Evolutionary conservation across 2,329 filamentous ascomycete genomes (phyloP), one percentile per base, ranked within the genome.

Genomic region (Epichloe sibirici): DNA sequence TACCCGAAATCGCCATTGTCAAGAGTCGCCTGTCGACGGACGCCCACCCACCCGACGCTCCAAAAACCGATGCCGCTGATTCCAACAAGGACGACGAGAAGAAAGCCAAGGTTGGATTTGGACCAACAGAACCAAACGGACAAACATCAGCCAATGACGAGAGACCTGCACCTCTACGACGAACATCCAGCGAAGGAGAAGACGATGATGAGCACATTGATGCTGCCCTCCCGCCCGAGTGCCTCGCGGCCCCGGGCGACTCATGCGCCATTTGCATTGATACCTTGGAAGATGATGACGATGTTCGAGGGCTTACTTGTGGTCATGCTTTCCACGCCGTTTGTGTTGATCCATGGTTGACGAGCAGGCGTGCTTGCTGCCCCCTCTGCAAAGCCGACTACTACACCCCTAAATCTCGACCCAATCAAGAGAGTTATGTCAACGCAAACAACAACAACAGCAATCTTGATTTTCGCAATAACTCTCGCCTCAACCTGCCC

Each of bases 301-400:
- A 98, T 65, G 84, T 98, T 48, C 88, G 93, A 59, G 93, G 93
- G 2, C 73, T 98, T 56, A 90, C 88, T 4, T 98, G 93, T 63
- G 93, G 93, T n/a, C 93, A 98, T 68, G 90, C 91, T 51, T 98
- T 97, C 79, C 93, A 98, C 66, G 90, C 90, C 49, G 88, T 86
- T 40, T 98, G 93, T 65, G 81, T 98, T 48, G 93, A 98, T 61
- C 93, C 93, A 11, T 98, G 93, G 93, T 73, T 98, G 57, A 98
- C 93, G 9, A 90, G 87, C 64, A 82, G 93, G 57, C 85, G 91
- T 58, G 93, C 93, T 28, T 97, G 91, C 73, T 98, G 93, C 66
- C 93, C 93, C 5, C 82, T 98, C 6, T 98, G 93, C 76, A 98
- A 98, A 72, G 88, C 91, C 42, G 93, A 98, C 65, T 98, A 97